Percentiles rank a stretch among this genome's conserved stretches.
These are phyloP conservation scores for Colletotrichum brevisporum DNA, from an alignment of 2,329 filamentous ascomycete genomes.

Conservation along the genomic window DNA sequence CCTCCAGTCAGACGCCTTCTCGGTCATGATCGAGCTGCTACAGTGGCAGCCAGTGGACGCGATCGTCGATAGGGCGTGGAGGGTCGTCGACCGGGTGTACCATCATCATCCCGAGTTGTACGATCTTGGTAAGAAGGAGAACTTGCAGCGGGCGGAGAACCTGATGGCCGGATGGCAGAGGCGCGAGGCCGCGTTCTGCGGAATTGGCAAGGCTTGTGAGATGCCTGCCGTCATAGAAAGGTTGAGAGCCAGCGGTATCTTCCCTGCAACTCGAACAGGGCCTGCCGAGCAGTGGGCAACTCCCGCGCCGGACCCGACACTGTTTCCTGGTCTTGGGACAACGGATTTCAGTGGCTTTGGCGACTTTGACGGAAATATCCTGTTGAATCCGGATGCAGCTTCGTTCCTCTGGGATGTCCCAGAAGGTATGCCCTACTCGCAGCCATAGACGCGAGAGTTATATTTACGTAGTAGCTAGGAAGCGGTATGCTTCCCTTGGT, in stretches of 20 bases:
- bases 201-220: conserved; percentile 54
- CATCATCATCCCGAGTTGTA: conserved; percentile 64
- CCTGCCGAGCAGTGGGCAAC: not conserved
- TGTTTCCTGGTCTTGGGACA: not conserved
- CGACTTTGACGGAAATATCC: not conserved
- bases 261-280: not conserved
- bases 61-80: conserved; percentile 69
- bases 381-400: not conserved
- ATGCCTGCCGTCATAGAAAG: conserved; percentile 61
- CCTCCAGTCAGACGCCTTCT: conserved; percentile 69
- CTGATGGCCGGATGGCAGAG: conserved; percentile 66
- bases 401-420: conserved; percentile 6
- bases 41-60: conserved; percentile 60
- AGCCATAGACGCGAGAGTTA: not conserved
- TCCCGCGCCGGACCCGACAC: not conserved
- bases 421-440: not conserved
- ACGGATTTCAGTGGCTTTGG: not conserved
- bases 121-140: conserved; percentile 60
- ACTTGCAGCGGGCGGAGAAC: conserved; percentile 61
- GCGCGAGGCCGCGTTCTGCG: conserved; percentile 58
- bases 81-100: conserved; percentile 61
- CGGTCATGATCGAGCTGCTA: conserved; percentile 69
- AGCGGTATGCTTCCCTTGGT: not conserved
- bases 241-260: conserved; percentile 54
- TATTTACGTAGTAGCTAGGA: not conserved